phyloP scores from a whole-genome alignment of 2,329 filamentous ascomycete species.

The Colletotrichum musae region DNA sequence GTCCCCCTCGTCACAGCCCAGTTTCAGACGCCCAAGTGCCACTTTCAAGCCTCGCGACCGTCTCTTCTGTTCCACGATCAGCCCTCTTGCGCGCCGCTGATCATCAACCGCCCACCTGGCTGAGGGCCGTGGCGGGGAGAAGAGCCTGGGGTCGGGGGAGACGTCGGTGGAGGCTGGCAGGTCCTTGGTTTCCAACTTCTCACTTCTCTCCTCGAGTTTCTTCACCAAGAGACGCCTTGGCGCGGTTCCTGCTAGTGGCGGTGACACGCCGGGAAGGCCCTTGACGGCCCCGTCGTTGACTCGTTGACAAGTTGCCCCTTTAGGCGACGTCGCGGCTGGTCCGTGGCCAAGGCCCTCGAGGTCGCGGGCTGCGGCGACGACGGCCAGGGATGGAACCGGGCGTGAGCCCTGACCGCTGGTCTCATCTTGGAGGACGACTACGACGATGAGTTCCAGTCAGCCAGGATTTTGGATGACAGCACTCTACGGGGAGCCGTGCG shows the following conservation, averaged over 20 bases:
- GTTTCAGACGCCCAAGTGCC: conserved; percentile 33
- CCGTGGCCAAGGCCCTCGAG: conserved; percentile 3
- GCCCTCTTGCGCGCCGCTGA: conserved; percentile 24
- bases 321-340: conserved; percentile 7
- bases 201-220: neutral
- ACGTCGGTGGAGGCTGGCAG: neutral
- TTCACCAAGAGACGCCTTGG: conserved; percentile 15
- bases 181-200: conserved; percentile 4
- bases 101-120: conserved; percentile 7
- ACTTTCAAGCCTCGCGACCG: conserved; percentile 1
- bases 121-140: conserved; percentile 8
- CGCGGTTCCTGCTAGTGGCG: conserved; percentile 25
- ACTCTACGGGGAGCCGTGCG: conserved; percentile 20
- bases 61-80: conserved; percentile 23
- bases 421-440: conserved; percentile 24
- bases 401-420: conserved; percentile 32
- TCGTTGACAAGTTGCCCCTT: conserved; percentile 11
- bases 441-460: conserved; percentile 26
- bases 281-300: conserved; percentile 16
- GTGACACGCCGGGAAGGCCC: conserved; percentile 31
- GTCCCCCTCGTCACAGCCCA: conserved; percentile 37
- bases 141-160: neutral
- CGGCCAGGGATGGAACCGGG: conserved; percentile 32
- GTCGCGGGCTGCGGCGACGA: conserved; percentile 24
- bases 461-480: conserved; percentile 34